phyloP scores from a whole-genome alignment of 1,139 yeast genomes.

The Schwanniomyces etchellsii region DNA sequence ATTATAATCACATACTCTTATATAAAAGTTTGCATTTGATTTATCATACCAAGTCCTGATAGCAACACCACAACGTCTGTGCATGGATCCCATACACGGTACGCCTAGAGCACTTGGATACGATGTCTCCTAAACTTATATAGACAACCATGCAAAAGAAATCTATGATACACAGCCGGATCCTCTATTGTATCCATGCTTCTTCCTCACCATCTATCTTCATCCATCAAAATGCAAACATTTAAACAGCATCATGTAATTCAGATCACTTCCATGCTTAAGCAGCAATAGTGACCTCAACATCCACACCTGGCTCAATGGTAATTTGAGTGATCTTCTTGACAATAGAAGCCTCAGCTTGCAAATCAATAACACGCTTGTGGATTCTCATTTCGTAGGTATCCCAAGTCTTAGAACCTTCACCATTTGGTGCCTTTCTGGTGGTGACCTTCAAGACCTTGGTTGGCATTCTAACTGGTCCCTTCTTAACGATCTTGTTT shows the following conservation, averaged over 20 bases:
- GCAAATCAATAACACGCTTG: slow-evolving; percentile 99
- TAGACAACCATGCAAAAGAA: neutral
- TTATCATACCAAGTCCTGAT: slow-evolving; percentile 45
- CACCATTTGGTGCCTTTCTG: slow-evolving; percentile 99
- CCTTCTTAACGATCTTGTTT: slow-evolving; percentile 83
- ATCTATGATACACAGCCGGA: too few relatives aligned
- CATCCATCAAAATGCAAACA: slow-evolving; percentile 1
- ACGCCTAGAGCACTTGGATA: slow-evolving; percentile 56
- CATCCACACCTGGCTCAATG: slow-evolving; percentile 56
- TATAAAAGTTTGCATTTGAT: slow-evolving; percentile 5
- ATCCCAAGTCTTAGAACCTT: slow-evolving; percentile 99
- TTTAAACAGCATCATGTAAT: neutral
- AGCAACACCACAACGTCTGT: slow-evolving; percentile 62
- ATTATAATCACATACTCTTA: slow-evolving; percentile 1
- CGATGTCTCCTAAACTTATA: slow-evolving; percentile 14
- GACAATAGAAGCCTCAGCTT: slow-evolving; percentile 92
- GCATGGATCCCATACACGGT: slow-evolving; percentile 45
- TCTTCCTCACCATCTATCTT: neutral
- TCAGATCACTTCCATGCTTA: slow-evolving; percentile 11
- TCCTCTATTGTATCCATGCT: too few relatives aligned
- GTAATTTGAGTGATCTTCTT: slow-evolving; percentile 94
- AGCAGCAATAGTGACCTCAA: slow-evolving; percentile 38
- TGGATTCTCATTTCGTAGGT: slow-evolving; percentile 99
- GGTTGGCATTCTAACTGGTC: slow-evolving; percentile 99
- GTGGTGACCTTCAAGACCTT: slow-evolving; percentile 97